These are phyloP conservation scores for Geranomyces variabilis DNA, from an alignment of 192 early-diverging fungal genomes.

Conservation along the genomic window DNA sequence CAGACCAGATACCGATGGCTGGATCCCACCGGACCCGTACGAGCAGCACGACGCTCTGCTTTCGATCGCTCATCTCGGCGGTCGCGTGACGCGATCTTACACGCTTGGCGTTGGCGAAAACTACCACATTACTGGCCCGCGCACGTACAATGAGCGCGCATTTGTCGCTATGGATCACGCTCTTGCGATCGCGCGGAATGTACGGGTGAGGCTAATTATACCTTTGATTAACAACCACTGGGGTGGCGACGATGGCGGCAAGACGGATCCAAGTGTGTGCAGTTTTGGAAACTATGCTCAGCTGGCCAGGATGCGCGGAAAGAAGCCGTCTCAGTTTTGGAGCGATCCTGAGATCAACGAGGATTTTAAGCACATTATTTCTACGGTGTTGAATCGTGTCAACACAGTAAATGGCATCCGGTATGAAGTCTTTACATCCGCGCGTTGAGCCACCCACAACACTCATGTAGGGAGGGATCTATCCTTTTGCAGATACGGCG, in stretches of 20 bases:
- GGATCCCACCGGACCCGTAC: conserved; percentile 28
- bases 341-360: conserved; percentile 6
- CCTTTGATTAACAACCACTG: conserved; percentile 50
- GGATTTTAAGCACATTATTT: conserved; percentile 42
- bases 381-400: conserved; percentile 37
- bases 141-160: conserved; percentile 36
- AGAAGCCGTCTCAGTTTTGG: conserved; percentile 15
- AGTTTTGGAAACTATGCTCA: conserved; percentile 24
- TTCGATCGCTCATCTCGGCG: conserved; percentile 24
- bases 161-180: conserved; percentile 48
- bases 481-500: conserved; percentile 32
- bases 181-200: conserved; percentile 32
- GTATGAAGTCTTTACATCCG: no score
- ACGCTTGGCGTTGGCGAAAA: conserved; percentile 31
- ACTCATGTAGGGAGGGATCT: no score
- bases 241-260: conserved; percentile 15
- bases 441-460: no score
- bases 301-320: conserved; percentile 17
- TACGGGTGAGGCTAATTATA: conserved; percentile 42
- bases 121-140: conserved; percentile 28
- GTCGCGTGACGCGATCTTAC: conserved; percentile 38
- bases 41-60: conserved; percentile 37
- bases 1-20: background rate
- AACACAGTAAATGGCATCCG: conserved; percentile 49
- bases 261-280: conserved; percentile 10